phyloP scores from a whole-genome alignment of 2,329 filamentous ascomycete genomes.

The Chrysoporthe cubensis region DNA sequence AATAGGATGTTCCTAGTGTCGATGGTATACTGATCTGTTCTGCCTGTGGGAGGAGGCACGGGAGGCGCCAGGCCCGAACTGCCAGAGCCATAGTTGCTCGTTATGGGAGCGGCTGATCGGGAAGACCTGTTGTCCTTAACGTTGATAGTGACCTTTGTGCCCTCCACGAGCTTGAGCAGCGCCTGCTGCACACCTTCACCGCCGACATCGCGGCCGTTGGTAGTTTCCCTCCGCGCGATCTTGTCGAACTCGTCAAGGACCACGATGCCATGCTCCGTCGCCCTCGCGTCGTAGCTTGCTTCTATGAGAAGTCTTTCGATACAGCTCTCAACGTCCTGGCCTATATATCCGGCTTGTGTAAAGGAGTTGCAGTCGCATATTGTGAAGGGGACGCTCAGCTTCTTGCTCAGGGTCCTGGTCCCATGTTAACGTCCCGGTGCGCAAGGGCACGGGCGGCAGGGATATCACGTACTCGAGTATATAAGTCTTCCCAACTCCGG shows the following conservation, averaged over 20 bases:
- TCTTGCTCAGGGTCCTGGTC: constrained; percentile 80
- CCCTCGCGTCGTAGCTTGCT: constrained; percentile 83
- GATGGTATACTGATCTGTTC: constrained; percentile 70
- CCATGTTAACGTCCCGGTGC: constrained; percentile 4
- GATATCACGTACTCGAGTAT: constrained; percentile 68
- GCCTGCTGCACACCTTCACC: constrained; percentile 98
- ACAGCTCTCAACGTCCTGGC: constrained; percentile 95
- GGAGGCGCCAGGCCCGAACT: constrained; percentile 52
- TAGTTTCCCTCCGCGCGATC: constrained; percentile 84
- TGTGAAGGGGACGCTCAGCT: constrained; percentile 92
- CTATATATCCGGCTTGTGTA: constrained; percentile 96
- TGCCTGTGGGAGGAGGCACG: constrained; percentile 50
- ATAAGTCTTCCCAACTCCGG: constrained; percentile 94
- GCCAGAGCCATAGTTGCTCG: constrained; percentile 54
- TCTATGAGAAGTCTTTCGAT: constrained; percentile 89
- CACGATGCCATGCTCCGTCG: constrained; percentile 89
- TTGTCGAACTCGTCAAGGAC: constrained; percentile 98
- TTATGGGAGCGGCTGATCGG: constrained; percentile 55
- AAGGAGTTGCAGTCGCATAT: constrained; percentile 96
- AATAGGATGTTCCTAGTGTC: constrained; percentile 97
- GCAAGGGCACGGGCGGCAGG: not conserved
- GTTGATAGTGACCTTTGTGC: constrained; percentile 89
- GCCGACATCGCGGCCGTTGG: constrained; percentile 89
- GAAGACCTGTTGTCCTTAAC: constrained; percentile 76
- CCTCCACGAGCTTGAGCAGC: constrained; percentile 92